These are phyloP conservation scores for Vicia sativa DNA, from an alignment of 306 rosid genomes.

Conservation along the genomic window DNA sequence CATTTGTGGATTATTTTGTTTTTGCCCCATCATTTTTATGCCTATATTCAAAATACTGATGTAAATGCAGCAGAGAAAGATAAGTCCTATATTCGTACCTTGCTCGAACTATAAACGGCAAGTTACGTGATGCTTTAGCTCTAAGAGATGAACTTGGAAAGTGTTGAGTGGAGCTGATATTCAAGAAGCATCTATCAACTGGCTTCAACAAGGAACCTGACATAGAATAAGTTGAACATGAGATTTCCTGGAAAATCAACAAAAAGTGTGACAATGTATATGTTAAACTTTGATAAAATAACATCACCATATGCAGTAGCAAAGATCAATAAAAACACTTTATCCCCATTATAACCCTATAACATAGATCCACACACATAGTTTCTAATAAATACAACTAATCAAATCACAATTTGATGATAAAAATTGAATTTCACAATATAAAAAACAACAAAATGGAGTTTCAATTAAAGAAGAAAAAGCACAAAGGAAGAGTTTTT, in stretches of 20 bases:
- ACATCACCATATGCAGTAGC: conserved; percentile 13
- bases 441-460: background rate
- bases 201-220: conserved; percentile 61
- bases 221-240: conserved; percentile 34
- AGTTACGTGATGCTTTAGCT: conserved; percentile 44
- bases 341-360: background rate
- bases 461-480: background rate
- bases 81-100: conserved; percentile 49
- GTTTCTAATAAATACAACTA: background rate
- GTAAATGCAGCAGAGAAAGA: conserved; percentile 1
- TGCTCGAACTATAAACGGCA: conserved; percentile 52
- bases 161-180: conserved; percentile 31
- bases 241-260: conserved; percentile 22
- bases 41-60: background rate
- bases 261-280: background rate
- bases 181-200: conserved; percentile 47
- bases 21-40: conserved; percentile 14
- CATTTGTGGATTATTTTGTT: background rate
- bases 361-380: background rate
- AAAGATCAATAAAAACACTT: conserved; percentile 9
- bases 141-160: conserved; percentile 38
- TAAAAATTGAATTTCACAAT: background rate
- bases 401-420: background rate
- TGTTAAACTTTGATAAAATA: background rate
- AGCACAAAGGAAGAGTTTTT: background rate